Evolutionary conservation across 2,329 filamentous ascomycete genomes (phyloP), one percentile per base, ranked within the genome.

Genomic region (Pseudocercospora cruenta): DNA sequence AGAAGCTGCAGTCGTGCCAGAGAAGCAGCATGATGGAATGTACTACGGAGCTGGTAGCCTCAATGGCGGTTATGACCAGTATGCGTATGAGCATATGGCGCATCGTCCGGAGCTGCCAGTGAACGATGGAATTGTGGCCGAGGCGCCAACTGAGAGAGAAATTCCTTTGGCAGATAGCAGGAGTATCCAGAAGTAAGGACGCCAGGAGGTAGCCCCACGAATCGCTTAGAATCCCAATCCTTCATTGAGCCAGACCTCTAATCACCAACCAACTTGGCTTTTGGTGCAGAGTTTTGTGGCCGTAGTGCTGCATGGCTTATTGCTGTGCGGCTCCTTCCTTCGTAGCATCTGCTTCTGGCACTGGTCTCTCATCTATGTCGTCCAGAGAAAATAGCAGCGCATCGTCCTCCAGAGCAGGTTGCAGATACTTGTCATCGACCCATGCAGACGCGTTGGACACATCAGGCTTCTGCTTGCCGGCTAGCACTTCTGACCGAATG

Each of bases 371-470:
- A 9, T 85, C 83, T 19, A 96, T 82, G 68, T 97, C 95, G 69
- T 96, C 94, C 21, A 99, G 83, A 63, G 87, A 91, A 76, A 96
- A 93, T 33, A 99, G 87, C 61, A 98, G 82, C 3, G 94, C 91
- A 77, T 99, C 95, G 71, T 97, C 93, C 65, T 95, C 90, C 7
- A 99, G 81, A 3, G 93, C 89, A 0, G 95, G 95, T 75, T 91
- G 91, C 65, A 99, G 83, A 75, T 89, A 96, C 70, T 86, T 85
- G 69, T 98, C 94, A 67, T 93, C 87, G n/a, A 88, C 84, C 68
- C 97, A 88, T 26, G 88, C 83, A 1, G 83, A 81, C 39, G 82
- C 82, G 2, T 87, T 83, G 65, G 92, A 88, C 51, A 90, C 80
- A 65, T 86, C 83, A 0, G 87, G 87, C 2, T 76, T 75, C 3